phyloP scores from a whole-genome alignment of 2,329 filamentous ascomycete species.

The Uncinocarpus reesii region DNA sequence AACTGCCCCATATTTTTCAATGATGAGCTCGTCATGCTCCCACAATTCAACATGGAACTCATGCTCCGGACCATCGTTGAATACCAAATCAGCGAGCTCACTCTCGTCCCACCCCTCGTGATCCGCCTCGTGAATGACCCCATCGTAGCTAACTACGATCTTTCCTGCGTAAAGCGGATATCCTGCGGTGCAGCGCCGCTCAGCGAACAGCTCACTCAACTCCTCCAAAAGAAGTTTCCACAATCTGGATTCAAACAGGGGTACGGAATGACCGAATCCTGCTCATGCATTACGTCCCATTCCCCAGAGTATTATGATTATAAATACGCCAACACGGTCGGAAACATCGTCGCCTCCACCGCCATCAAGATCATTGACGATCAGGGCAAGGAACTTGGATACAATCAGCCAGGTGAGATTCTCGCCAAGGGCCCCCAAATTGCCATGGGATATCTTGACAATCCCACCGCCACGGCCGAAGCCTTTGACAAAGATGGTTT shows the following conservation, averaged over 20 bases:
- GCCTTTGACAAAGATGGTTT: slow-evolving; percentile 44
- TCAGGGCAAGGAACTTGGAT: slow-evolving; percentile 44
- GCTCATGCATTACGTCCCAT: slow-evolving; percentile 50
- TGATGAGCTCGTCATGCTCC: slow-evolving; percentile 55
- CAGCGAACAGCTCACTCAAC: slow-evolving; percentile 38
- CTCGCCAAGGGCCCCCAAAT: slow-evolving; percentile 45
- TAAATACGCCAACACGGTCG: slow-evolving; percentile 42
- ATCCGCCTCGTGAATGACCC: slow-evolving; percentile 49
- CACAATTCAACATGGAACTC: slow-evolving; percentile 50
- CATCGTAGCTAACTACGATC: slow-evolving; percentile 31
- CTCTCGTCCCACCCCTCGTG: slow-evolving; percentile 35
- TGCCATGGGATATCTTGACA: slow-evolving; percentile 45
- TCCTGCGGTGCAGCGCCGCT: slow-evolving; percentile 49
- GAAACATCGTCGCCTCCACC: slow-evolving; percentile 37
- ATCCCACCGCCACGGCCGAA: slow-evolving; percentile 39
- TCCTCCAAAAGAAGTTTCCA: slow-evolving; percentile 46
- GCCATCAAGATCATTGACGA: slow-evolving; percentile 46
- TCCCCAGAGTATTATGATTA: slow-evolving; percentile 42
- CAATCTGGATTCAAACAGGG: slow-evolving; percentile 50
- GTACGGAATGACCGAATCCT: slow-evolving; percentile 42
- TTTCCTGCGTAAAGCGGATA: slow-evolving; percentile 45
- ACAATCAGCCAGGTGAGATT: slow-evolving; percentile 42
- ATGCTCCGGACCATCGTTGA: slow-evolving; percentile 46
- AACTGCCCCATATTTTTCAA: slow-evolving; percentile 55
- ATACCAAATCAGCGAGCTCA: slow-evolving; percentile 46